Conservation (phyloP, 1,284 basidiomycete species). For the Ceratobasidium sp. region DNA sequence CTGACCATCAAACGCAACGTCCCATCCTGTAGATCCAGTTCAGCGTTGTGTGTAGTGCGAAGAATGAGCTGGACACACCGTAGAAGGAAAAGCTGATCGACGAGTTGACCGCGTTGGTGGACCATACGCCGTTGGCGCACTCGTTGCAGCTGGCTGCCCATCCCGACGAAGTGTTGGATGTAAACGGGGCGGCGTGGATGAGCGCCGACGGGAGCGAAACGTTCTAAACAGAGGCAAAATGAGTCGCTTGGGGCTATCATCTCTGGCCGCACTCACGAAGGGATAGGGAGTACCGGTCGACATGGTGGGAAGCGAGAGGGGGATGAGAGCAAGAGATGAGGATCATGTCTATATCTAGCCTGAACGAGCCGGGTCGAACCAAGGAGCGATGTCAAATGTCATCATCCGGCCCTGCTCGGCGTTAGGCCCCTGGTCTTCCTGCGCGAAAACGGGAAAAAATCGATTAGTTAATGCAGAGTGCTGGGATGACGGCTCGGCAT, state of each 20-base stretch:
- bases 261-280: not conserved
- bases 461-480: too few species aligned
- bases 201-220: not conserved
- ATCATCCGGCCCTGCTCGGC: slow-evolving; percentile 13
- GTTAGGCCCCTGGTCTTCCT: not conserved
- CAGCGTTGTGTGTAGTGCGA: too few species aligned
- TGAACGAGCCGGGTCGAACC: not conserved
- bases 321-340: not conserved
- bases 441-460: slow-evolving; percentile 17
- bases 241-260: not conserved
- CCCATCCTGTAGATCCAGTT: not conserved
- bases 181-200: slow-evolving; percentile 2
- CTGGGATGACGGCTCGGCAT: not conserved
- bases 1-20: slow-evolving; percentile 12
- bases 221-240: not conserved
- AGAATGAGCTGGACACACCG: not conserved
- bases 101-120: not conserved
- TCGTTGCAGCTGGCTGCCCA: slow-evolving; percentile 22
- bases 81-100: not conserved
- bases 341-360: not conserved
- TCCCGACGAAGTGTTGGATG: slow-evolving; percentile 10
- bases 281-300: not conserved
- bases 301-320: not conserved
- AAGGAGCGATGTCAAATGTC: slow-evolving; percentile 6
- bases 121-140: slow-evolving; percentile 10